Percentiles rank a stretch among this genome's conserved stretches.
phyloP scores from a whole-genome alignment of 768 basidiomycete genomes.

The Termitomyces sp. region DNA sequence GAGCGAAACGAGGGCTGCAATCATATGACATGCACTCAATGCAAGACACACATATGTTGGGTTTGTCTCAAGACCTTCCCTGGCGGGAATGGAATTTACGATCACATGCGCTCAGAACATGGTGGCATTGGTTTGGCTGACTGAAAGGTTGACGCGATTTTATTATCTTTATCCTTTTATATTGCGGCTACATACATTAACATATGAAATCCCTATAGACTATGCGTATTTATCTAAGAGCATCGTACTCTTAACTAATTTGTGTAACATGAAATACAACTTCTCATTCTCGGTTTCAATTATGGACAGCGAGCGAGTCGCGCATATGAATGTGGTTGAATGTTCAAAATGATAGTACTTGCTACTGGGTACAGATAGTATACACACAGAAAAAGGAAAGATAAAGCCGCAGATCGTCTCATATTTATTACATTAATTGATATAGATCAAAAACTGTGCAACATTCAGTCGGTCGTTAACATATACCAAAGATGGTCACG shows the following conservation, averaged over 20 bases:
- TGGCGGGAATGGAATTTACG: slow-evolving; percentile 66
- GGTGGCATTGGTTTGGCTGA: slow-evolving; percentile 51
- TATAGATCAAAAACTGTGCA: background rate
- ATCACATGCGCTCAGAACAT: slow-evolving; percentile 66
- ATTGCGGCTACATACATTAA: background rate
- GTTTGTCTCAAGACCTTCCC: slow-evolving; percentile 70
- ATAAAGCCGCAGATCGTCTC: background rate
- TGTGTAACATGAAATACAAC: background rate
- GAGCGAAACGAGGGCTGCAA: slow-evolving; percentile 76
- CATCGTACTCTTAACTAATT: background rate
- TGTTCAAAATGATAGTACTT: background rate
- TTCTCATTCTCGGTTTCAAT: background rate
- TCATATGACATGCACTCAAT: slow-evolving; percentile 75
- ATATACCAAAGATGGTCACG: background rate
- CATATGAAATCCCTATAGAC: too few relatives aligned
- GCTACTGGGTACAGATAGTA: background rate
- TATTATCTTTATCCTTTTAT: background rate
- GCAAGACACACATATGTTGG: slow-evolving; percentile 80
- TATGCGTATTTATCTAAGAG: background rate
- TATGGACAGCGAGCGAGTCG: background rate
- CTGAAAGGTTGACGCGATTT: background rate
- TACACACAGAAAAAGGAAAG: background rate
- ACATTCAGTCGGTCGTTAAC: background rate
- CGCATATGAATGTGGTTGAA: background rate
- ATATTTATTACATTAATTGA: background rate